Conservation (phyloP, 176 grass and related monocot species). For the Typha latifolia region DNA sequence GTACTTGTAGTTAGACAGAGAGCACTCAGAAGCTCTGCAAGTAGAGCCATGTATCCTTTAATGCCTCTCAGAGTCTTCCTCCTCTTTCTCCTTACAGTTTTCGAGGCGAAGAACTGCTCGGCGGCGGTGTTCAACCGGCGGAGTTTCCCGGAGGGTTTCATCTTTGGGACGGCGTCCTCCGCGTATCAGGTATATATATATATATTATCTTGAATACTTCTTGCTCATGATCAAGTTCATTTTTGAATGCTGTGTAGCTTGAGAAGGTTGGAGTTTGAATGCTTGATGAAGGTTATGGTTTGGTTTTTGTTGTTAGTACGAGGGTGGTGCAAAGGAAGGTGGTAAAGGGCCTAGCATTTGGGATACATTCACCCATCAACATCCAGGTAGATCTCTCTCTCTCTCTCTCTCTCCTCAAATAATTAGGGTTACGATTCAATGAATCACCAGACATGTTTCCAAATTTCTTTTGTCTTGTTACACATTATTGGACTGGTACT, state of each 20-base stretch:
- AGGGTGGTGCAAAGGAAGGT: conserved; percentile 35
- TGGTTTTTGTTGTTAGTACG: conserved; percentile 19
- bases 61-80: too few species aligned
- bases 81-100: too few species aligned
- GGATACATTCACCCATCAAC: background rate
- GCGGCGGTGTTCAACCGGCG: conserved; percentile 1
- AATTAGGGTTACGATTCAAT: too few species aligned
- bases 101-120: too few species aligned
- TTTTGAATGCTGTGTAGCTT: background rate
- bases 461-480: too few species aligned
- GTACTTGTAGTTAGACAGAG: too few species aligned
- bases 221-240: background rate
- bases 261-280: too few species aligned
- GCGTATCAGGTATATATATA: conserved; percentile 18
- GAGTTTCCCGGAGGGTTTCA: conserved; percentile 21
- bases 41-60: too few species aligned
- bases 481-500: too few species aligned
- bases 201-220: background rate
- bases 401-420: background rate
- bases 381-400: background rate
- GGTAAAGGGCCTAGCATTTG: conserved; percentile 20
- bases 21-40: too few species aligned
- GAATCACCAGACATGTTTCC: too few species aligned
- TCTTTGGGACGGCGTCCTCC: conserved; percentile 24
- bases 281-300: background rate